Evolutionary conservation across 148 eudicot genomes (phyloP).

Genomic region (Diospyros kaki): DNA sequence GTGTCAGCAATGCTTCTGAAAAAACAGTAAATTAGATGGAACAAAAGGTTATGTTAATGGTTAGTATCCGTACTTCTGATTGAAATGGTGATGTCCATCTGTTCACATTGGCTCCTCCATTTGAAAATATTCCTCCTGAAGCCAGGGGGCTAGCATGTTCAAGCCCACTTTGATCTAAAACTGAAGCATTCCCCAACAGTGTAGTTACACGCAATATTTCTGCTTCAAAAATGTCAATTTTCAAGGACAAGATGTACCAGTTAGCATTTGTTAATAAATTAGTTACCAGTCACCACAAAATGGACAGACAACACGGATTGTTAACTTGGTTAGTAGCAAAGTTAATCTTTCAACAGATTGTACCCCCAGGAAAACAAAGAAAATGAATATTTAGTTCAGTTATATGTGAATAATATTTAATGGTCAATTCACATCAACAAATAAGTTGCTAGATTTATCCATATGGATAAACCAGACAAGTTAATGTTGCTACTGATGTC

Average conservation of each 20-base stretch:
- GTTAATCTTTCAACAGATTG: conserved; percentile 7
- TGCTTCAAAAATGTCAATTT: conserved; percentile 97
- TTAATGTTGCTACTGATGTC: not conserved
- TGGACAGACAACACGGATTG: conserved; percentile 41
- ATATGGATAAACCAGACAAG: not conserved
- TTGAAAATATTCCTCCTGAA: conserved; percentile 91
- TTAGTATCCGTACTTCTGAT: conserved; percentile 99
- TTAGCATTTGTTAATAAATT: conserved; percentile 73
- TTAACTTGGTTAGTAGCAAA: conserved; percentile 38
- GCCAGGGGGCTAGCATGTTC: conserved; percentile 97
- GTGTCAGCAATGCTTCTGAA: conserved; percentile 48
- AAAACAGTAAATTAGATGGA: conserved; percentile 65
- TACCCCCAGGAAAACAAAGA: not conserved
- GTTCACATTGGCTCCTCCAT: conserved; percentile 93
- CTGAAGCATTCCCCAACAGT: conserved; percentile 97
- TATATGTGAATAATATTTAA: conserved; percentile 1
- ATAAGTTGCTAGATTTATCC: not conserved
- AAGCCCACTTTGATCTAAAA: conserved; percentile 98
- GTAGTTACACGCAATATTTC: conserved; percentile 99
- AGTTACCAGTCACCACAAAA: conserved; percentile 70
- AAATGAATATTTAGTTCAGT: conserved; percentile 2
- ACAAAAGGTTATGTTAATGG: conserved; percentile 87
- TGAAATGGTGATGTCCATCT: conserved; percentile 94
- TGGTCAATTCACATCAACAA: conserved; percentile 2
- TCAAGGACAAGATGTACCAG: conserved; percentile 95